A percentile compares a stretch with the other conserved stretches of the same genome.
phyloP scores from a whole-genome alignment of 805 yeast genomes.

The Saccharomycopsis synnaedendra region DNA sequence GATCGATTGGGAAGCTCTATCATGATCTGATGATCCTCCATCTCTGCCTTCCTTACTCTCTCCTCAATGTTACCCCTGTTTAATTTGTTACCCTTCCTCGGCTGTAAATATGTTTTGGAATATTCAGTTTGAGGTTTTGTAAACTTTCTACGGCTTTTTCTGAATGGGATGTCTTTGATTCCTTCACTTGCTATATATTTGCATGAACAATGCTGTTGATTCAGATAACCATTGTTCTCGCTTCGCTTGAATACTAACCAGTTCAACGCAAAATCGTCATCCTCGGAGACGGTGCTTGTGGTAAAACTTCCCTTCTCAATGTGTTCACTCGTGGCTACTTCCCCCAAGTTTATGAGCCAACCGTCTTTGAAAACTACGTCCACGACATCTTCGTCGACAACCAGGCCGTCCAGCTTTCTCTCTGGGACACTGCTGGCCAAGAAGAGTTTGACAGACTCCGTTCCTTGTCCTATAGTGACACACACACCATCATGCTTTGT shows the following conservation, averaged over 20 bases:
- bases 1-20: too few relatives aligned
- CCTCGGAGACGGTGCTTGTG: conserved; percentile 97
- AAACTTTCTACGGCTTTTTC: too few relatives aligned
- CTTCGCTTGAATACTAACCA: conserved; percentile 17
- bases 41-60: too few relatives aligned
- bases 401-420: conserved; percentile 79
- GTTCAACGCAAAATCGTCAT: conserved; percentile 90
- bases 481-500: conserved; percentile 95
- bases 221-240: background rate
- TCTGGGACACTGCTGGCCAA: conserved; percentile 99
- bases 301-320: conserved; percentile 88
- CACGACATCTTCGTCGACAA: conserved; percentile 96
- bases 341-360: conserved; percentile 97
- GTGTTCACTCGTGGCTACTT: conserved; percentile 96
- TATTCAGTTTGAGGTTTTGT: too few relatives aligned
- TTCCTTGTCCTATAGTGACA: conserved; percentile 85
- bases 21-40: too few relatives aligned
- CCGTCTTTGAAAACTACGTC: conserved; percentile 94
- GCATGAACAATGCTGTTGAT: background rate
- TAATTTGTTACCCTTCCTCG: too few relatives aligned
- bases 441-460: conserved; percentile 94
- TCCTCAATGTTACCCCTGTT: too few relatives aligned
- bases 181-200: background rate
- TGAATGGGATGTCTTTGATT: background rate
- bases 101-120: too few relatives aligned